Percentiles rank a stretch among this genome's conserved stretches.
Evolutionary conservation across 1,284 basidiomycete genomes (phyloP).

Genomic region (Schizopora paradoxa): DNA sequence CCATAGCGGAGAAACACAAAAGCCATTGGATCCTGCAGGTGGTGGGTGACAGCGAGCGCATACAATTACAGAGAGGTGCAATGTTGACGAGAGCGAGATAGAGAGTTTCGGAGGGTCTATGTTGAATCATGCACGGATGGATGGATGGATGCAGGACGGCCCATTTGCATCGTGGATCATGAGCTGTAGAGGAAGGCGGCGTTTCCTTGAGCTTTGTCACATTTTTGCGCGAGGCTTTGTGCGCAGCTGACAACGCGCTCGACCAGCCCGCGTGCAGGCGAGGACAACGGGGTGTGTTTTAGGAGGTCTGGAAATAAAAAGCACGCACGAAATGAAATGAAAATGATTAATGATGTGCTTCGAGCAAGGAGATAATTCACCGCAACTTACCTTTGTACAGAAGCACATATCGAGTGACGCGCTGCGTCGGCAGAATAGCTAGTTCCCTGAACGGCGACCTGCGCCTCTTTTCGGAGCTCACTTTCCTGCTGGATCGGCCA

Average conservation of each 20-base stretch:
- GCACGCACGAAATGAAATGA: slow-evolving; percentile 5
- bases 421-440: slow-evolving; percentile 64
- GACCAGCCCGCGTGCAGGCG: slow-evolving; percentile 43
- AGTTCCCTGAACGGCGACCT: slow-evolving; percentile 43
- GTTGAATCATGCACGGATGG: too few species aligned
- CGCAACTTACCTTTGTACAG: slow-evolving; percentile 54
- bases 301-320: slow-evolving; percentile 34
- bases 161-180: too few species aligned
- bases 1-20: too few species aligned
- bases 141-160: too few species aligned
- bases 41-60: too few species aligned
- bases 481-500: background rate
- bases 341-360: slow-evolving; percentile 3
- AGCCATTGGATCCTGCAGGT: too few species aligned
- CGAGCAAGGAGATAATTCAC: slow-evolving; percentile 4
- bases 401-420: slow-evolving; percentile 64
- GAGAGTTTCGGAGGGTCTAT: too few species aligned
- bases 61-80: too few species aligned
- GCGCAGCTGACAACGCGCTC: slow-evolving; percentile 57
- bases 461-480: slow-evolving; percentile 14
- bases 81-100: too few species aligned
- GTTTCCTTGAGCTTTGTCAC: slow-evolving; percentile 60
- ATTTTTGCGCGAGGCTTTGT: slow-evolving; percentile 53
- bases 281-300: slow-evolving; percentile 37
- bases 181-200: slow-evolving; percentile 41